Evolutionary conservation across 805 yeast genomes (phyloP), one percentile per base, ranked within the genome.

Genomic region (Spathaspora hagerdaliae): DNA sequence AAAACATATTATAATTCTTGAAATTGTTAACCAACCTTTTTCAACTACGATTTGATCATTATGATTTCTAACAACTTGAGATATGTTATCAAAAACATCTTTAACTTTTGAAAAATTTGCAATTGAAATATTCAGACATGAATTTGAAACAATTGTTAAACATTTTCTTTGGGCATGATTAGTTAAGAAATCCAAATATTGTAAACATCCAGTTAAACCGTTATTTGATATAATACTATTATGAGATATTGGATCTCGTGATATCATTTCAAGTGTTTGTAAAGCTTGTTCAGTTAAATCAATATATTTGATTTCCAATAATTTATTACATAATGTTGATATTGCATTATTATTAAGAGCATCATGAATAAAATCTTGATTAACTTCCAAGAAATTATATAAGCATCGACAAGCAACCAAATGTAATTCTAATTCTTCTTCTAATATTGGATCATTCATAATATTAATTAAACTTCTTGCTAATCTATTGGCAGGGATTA

Each of bases 251-350:
- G 76, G 67, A 29, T 74, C 74, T 47, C 82, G 66, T 1, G 90
- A 80, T 12, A 85, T 79, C 60, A 79, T 71, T 57, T 84, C 91
- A 39, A 85, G 65, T 0, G 91, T 81, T 56, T 84, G 91, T 36
- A 90, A 65, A 0, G 90, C 89, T 63, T 91, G 97, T 59, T 92
- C 99, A 0, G 96, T 96, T 44, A 92, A 70, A 60, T 92, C 99
- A 44, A 92, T 91, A 58, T 80, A 91, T 44, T 82, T 81, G 13
- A 92, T 83, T 50, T 88, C 95, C 46, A 78, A 57, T 33, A 94
- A 63, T 49, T 85, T 86, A 6, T 73, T 67, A 52, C 85, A 79
- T 26, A 94, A 69, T 0, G 79, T 81, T 38, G 81, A 83, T 7
- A 90, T 75, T 0, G 83, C 85, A 35, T 85, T 84, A 13, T 79